Conservation (phyloP, 1,139 yeast genomes). For the Zygosaccharomyces sapae region DNA sequence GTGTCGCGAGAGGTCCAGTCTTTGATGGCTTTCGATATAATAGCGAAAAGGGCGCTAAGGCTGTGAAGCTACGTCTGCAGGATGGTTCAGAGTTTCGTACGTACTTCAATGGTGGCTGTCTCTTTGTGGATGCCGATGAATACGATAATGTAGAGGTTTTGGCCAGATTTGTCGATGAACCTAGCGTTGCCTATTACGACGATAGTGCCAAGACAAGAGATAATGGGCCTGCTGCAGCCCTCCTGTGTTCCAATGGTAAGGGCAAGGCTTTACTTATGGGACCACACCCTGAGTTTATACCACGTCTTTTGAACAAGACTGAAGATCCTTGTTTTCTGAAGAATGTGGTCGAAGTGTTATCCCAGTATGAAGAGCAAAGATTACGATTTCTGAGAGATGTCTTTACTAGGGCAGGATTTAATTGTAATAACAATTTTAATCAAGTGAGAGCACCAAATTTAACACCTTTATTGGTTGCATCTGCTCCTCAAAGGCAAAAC, state of each 20-base stretch:
- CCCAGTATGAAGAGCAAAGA: conserved; percentile 46
- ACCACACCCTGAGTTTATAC: conserved; percentile 83
- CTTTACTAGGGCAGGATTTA: conserved; percentile 59
- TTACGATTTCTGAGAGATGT: conserved; percentile 53
- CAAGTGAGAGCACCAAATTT: conserved; percentile 56
- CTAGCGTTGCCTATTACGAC: conserved; percentile 43
- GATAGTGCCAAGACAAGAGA: conserved; percentile 30
- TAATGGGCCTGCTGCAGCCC: conserved; percentile 61
- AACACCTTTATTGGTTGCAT: conserved; percentile 48
- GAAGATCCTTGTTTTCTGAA: conserved; percentile 37
- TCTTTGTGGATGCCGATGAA: conserved; percentile 69
- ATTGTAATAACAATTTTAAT: conserved; percentile 50
- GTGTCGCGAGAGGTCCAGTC: conserved; percentile 76
- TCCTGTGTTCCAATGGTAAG: conserved; percentile 61
- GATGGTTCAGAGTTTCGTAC: conserved; percentile 34
- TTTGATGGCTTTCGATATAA: conserved; percentile 76
- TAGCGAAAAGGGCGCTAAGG: conserved; percentile 68
- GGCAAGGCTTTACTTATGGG: conserved; percentile 82
- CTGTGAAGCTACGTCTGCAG: conserved; percentile 47
- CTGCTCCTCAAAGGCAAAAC: conserved; percentile 41
- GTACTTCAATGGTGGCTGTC: conserved; percentile 79
- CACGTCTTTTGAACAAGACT: conserved; percentile 45
- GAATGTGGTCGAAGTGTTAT: conserved; percentile 41
- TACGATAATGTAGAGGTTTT: conserved; percentile 60
- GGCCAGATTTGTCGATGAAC: conserved; percentile 54